Evolutionary conservation across 1,284 basidiomycete species (phyloP).

Genomic region (Prillingera fragicola): DNA sequence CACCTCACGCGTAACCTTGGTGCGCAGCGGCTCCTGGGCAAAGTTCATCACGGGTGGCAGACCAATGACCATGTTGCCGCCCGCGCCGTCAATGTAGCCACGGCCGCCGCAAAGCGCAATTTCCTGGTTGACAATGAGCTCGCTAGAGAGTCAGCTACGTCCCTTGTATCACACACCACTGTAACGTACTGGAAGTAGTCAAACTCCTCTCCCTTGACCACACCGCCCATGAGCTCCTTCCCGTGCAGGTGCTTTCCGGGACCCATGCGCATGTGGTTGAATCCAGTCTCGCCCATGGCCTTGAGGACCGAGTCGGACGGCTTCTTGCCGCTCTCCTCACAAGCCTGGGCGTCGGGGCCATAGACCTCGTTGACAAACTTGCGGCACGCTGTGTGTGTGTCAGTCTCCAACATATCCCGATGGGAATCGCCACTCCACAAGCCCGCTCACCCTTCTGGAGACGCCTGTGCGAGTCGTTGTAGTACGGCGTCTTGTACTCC

Average conservation of each 20-base stretch:
- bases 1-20: conserved; percentile 70
- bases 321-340: conserved; percentile 71
- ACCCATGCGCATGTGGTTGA: conserved; percentile 87
- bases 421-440: not conserved
- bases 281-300: conserved; percentile 56
- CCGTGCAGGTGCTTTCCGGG: conserved; percentile 72
- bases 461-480: conserved; percentile 56
- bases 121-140: conserved; percentile 85
- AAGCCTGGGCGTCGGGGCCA: conserved; percentile 53
- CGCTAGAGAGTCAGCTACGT: conserved; percentile 19
- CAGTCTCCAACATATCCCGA: not conserved
- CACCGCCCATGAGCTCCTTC: conserved; percentile 68
- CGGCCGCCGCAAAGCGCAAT: conserved; percentile 69
- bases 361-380: conserved; percentile 57
- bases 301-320: conserved; percentile 47
- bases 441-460: conserved; percentile 47
- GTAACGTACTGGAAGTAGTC: conserved; percentile 58
- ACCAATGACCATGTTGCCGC: conserved; percentile 64
- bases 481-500: conserved; percentile 78
- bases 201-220: conserved; percentile 83
- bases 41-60: conserved; percentile 60
- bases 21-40: conserved; percentile 55
- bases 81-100: conserved; percentile 72
- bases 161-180: not conserved
- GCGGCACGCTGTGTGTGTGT: conserved; percentile 44